Base-by-base conservation (phyloP, 2,329 filamentous ascomycete species). In the Fusarium redolens region DNA sequence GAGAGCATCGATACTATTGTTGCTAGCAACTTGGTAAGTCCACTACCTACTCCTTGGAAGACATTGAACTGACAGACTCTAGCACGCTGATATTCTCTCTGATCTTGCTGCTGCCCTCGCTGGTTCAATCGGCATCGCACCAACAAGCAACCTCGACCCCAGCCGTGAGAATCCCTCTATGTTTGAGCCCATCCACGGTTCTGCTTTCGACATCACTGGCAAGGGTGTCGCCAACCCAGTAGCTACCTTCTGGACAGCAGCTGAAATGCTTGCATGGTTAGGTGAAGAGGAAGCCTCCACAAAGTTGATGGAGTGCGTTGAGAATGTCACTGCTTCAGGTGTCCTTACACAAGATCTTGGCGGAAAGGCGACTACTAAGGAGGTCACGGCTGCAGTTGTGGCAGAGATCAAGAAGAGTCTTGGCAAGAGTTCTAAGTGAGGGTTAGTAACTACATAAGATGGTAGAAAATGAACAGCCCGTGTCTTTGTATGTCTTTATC, bases 111-210 rank as follows among this genome's bases (percentile, higher is more conserved):
- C 92, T 18, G 90, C 91, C 1, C 83, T 93, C 11, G 91, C 91
- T 5, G 92, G 92, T 0, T 91, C 88, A 4, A 93, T 93, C 68
- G 91, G 92, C 13, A 93, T 94, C 65, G 92, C 92, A 7, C 91
- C 92, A 6, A 92, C 91, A 0, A 89, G 86, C 54, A 93, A 92
- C 73, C 83, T 93, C 2, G 91, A 93, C 72, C 91, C 91, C 2
- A 83, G 81, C 1, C 78, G 87, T 78, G 33, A 87, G 79, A 78
- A 89, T 80, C 73, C 89, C 72, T 87, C 84, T 59, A 89, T 90
- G 86, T 91, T 90, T 69, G 89, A 90, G 81, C 88, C 88, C 0
- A 89, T 90, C 59, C 88, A 90, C 73, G 88, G 88, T 4, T 87
- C 85, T 8, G 88, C 88, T 2, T 89, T 89, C 68, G 88, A 90